Evolutionary conservation across 352 stramenopile species (phyloP).

Genomic region (Phytophthora boehmeriae): DNA sequence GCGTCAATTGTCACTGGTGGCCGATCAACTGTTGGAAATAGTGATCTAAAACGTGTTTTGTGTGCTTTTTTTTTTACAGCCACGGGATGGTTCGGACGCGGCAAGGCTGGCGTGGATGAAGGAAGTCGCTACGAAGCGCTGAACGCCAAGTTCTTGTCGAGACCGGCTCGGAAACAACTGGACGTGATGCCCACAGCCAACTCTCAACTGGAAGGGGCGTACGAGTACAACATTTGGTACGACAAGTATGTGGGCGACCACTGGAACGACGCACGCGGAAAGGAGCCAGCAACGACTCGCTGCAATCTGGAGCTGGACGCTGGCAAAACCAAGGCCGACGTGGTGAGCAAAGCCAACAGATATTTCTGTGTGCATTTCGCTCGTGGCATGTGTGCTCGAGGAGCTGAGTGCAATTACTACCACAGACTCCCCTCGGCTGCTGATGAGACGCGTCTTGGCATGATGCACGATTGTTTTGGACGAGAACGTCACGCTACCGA

Average conservation of each 20-base stretch:
- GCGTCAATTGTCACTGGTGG: constrained; percentile 2
- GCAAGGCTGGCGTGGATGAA: constrained; percentile 72
- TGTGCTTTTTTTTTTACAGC: constrained; percentile 27
- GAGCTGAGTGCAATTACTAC: constrained; percentile 92
- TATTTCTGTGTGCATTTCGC: constrained; percentile 95
- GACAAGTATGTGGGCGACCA: constrained; percentile 93
- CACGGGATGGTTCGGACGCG: constrained; percentile 94
- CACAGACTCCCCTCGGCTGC: constrained; percentile 85
- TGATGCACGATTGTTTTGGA: constrained; percentile 94
- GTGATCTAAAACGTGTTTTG: neutral
- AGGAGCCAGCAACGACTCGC: constrained; percentile 87
- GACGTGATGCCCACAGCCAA: constrained; percentile 89
- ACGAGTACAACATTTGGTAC: constrained; percentile 98
- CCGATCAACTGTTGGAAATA: too few species aligned
- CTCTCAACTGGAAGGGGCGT: constrained; percentile 88
- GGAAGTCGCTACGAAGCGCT: constrained; percentile 80
- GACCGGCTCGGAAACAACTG: constrained; percentile 91
- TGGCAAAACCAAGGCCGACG: constrained; percentile 92
- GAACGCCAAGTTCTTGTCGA: constrained; percentile 84
- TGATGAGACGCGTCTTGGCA: constrained; percentile 76
- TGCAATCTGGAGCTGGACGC: constrained; percentile 88
- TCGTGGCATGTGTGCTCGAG: constrained; percentile 89
- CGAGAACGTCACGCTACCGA: constrained; percentile 91
- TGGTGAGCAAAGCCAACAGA: constrained; percentile 80
- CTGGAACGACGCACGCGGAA: constrained; percentile 82